A percentile compares a stretch with the other conserved stretches of the same genome.
Conservation (phyloP, 2,329 filamentous ascomycete genomes). For the Aureobasidium sp. region DNA sequence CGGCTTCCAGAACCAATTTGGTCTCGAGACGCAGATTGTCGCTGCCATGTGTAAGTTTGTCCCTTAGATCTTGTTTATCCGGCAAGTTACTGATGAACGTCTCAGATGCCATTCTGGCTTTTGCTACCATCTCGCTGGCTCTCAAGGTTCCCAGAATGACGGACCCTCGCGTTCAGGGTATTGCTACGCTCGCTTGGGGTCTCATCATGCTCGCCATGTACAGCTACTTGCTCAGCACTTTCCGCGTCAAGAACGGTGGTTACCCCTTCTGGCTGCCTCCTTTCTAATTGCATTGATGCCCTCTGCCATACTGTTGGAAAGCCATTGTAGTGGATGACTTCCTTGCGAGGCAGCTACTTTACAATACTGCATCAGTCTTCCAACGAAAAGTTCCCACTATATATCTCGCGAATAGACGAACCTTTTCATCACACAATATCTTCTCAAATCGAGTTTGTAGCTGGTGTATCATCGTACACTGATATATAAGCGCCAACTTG, state of each 20-base stretch:
- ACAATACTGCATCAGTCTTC: background rate
- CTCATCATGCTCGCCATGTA: constrained; percentile 74
- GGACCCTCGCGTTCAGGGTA: constrained; percentile 68
- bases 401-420: background rate
- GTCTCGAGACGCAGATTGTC: constrained; percentile 90
- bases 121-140: constrained; percentile 83
- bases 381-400: background rate
- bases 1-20: constrained; percentile 90
- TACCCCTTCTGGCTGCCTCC: constrained; percentile 94
- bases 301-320: background rate
- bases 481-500: too few relatives aligned
- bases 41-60: constrained; percentile 90
- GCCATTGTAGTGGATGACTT: background rate
- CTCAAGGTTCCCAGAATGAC: constrained; percentile 86
- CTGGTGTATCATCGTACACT: too few relatives aligned
- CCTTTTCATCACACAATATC: background rate
- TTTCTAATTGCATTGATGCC: constrained; percentile 47
- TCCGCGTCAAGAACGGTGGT: constrained; percentile 87
- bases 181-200: constrained; percentile 74
- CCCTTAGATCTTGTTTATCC: background rate
- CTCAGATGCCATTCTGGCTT: constrained; percentile 71
- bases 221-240: constrained; percentile 89
- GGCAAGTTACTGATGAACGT: constrained; percentile 10
- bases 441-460: too few relatives aligned
- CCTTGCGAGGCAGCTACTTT: background rate